Percentiles rank a stretch among this genome's conserved stretches.
These are phyloP conservation scores for Secale cereale DNA, from an alignment of 176 grass and related monocot genomes.

Conservation along the genomic window DNA sequence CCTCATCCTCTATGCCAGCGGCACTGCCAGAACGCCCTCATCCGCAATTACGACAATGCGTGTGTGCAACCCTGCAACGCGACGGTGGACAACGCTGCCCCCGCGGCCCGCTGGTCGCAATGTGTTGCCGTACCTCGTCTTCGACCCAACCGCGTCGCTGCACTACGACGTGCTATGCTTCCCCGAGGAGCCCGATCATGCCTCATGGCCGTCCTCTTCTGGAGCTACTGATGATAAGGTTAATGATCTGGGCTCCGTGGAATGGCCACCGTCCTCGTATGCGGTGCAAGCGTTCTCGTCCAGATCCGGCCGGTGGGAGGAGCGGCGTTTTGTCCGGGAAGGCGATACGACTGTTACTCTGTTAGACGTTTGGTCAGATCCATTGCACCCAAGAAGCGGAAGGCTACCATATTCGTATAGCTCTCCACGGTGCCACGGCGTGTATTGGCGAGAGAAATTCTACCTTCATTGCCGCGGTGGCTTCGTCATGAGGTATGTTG, in stretches of 20 bases:
- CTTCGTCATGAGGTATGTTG: background rate
- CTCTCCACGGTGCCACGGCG: background rate
- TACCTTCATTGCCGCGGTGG: background rate
- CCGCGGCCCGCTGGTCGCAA: background rate
- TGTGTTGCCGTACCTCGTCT: background rate
- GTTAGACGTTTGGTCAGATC: background rate
- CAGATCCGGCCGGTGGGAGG: background rate
- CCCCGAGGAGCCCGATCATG: background rate
- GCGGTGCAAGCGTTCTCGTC: background rate
- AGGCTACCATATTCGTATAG: background rate
- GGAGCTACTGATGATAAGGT: too few species aligned
- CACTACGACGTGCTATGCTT: conserved; percentile 1
- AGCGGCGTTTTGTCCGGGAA: background rate
- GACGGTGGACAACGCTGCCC: background rate
- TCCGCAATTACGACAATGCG: background rate
- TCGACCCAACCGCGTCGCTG: background rate
- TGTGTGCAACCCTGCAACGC: background rate
- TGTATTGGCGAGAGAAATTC: background rate
- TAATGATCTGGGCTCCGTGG: background rate
- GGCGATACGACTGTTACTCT: background rate
- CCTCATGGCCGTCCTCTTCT: too few species aligned
- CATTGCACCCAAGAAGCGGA: background rate
- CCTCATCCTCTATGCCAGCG: background rate
- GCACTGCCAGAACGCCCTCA: too few species aligned
- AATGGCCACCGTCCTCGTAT: background rate